These are phyloP conservation scores for Pleurotus tuoliensis DNA, from an alignment of 768 basidiomycete species.

Conservation along the genomic window DNA sequence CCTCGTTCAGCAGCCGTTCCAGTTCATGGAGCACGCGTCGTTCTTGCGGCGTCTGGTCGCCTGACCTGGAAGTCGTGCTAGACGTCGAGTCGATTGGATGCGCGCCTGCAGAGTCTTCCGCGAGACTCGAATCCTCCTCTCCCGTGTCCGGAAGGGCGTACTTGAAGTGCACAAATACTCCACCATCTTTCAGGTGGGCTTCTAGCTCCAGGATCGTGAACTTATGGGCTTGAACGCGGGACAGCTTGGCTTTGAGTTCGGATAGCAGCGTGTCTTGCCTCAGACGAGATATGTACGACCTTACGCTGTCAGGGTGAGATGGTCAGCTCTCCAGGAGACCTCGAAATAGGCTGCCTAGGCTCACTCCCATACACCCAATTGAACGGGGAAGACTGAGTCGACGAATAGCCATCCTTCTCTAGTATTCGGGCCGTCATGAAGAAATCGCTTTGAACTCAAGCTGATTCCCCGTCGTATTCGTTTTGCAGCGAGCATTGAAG, in stretches of 20 bases:
- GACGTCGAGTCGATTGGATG: not conserved
- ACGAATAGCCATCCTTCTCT: constrained; percentile 64
- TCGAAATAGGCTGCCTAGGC: constrained; percentile 38
- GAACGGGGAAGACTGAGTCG: constrained; percentile 76
- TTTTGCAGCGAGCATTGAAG: not conserved
- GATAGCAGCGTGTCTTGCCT: constrained; percentile 46
- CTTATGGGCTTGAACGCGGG: constrained; percentile 45
- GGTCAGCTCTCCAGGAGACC: constrained; percentile 18
- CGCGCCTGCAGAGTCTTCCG: not conserved
- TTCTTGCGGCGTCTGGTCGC: constrained; percentile 2
- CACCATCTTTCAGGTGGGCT: constrained; percentile 76
- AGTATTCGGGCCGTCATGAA: constrained; percentile 8
- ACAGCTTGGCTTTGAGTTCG: constrained; percentile 43
- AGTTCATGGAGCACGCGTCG: constrained; percentile 39
- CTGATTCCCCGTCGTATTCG: not conserved
- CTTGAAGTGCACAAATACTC: constrained; percentile 74
- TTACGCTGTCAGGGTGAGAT: not conserved
- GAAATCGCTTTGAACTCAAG: constrained; percentile 1
- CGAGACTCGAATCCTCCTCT: constrained; percentile 17
- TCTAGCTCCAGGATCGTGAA: constrained; percentile 65
- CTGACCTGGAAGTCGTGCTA: not conserved
- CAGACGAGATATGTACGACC: not conserved
- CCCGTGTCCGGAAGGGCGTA: constrained; percentile 35
- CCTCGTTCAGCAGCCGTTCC: constrained; percentile 41
- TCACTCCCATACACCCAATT: constrained; percentile 70